Conservation (phyloP, 1,139 yeast species). For the Blastobotrys elegans region DNA sequence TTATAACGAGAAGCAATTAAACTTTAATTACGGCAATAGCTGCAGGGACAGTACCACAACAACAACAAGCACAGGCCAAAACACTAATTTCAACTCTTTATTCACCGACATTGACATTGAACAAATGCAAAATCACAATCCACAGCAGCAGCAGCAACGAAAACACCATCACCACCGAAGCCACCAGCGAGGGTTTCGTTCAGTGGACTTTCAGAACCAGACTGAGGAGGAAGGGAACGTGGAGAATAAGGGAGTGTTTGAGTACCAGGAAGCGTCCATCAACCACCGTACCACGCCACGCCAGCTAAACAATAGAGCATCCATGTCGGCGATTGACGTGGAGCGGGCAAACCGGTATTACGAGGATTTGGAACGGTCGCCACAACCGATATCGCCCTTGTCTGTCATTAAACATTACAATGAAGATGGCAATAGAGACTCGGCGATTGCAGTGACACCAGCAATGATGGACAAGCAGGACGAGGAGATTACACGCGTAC, state of each 20-base stretch:
- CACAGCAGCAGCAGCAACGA: too few species aligned
- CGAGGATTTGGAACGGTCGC: neutral
- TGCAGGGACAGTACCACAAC: too few species aligned
- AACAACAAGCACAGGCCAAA: too few species aligned
- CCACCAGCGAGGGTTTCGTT: too few species aligned
- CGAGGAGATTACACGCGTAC: neutral
- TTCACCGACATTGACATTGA: too few species aligned
- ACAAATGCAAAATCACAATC: too few species aligned
- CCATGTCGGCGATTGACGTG: neutral
- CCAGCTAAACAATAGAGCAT: neutral
- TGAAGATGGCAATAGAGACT: neutral
- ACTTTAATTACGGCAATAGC: neutral
- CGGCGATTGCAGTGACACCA: slow-evolving; percentile 7
- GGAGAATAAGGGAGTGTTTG: too few species aligned
- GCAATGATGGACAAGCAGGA: neutral
- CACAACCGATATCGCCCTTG: neutral
- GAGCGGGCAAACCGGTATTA: neutral
- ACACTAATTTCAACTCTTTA: too few species aligned
- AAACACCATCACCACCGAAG: too few species aligned
- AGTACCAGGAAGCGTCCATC: too few species aligned
- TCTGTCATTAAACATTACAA: neutral
- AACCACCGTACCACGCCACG: neutral
- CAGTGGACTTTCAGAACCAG: too few species aligned
- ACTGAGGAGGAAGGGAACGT: too few species aligned
- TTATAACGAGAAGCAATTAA: neutral